Evolutionary conservation across 345 rosid species (phyloP).

Genomic region (Salix caprea): DNA sequence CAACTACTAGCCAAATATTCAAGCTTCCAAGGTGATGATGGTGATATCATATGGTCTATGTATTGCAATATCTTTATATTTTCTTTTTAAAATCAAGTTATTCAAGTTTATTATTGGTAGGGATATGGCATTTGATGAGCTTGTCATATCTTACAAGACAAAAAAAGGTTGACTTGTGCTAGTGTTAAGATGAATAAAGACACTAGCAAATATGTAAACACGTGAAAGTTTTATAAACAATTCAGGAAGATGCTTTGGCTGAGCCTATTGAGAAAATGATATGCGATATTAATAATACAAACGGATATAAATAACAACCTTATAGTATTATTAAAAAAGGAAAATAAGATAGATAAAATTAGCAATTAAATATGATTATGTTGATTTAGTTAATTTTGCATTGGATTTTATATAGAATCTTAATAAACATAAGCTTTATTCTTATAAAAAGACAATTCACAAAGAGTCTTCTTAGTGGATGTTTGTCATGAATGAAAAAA

Average conservation of each 20-base stretch:
- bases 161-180: background rate
- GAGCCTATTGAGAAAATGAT: background rate
- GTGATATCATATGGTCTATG: too few relatives aligned
- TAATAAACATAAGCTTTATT: background rate
- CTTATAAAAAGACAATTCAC: background rate
- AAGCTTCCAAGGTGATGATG: too few relatives aligned
- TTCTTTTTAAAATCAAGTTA: background rate
- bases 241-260: too few relatives aligned
- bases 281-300: background rate
- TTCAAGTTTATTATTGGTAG: background rate
- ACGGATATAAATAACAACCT: background rate
- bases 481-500: background rate
- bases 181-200: background rate
- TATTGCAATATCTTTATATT: too few relatives aligned
- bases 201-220: background rate
- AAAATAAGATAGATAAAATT: too few relatives aligned
- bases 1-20: too few relatives aligned
- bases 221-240: background rate
- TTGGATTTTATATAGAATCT: too few relatives aligned
- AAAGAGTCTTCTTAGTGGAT: background rate
- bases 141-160: too few relatives aligned
- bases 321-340: too few relatives aligned
- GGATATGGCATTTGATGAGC: too few relatives aligned
- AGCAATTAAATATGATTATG: too few relatives aligned
- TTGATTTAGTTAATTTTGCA: too few relatives aligned